These are phyloP conservation scores for Trichoderma sp. DNA, from an alignment of 2,329 filamentous ascomycete genomes.

Conservation along the genomic window DNA sequence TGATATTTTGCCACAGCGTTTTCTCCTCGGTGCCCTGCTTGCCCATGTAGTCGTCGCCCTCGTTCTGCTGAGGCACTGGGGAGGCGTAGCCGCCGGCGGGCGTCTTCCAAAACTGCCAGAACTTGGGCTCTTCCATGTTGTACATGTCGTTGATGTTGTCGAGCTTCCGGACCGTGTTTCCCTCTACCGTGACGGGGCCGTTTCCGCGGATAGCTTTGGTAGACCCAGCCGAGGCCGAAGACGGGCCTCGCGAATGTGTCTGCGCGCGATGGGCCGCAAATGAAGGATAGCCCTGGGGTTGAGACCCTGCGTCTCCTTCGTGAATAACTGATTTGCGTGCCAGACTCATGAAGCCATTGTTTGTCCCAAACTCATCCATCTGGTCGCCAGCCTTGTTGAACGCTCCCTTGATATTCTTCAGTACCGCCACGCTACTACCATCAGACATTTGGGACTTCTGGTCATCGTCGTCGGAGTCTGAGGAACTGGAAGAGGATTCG, in stretches of 20 bases:
- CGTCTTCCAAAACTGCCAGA: constrained; percentile 68
- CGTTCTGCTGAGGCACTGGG: constrained; percentile 61
- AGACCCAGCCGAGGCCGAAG: constrained; percentile 45
- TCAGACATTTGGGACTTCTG: constrained; percentile 32
- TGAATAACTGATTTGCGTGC: neutral
- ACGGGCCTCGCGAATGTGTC: constrained; percentile 43
- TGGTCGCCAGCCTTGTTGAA: constrained; percentile 52
- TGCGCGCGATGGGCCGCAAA: constrained; percentile 41
- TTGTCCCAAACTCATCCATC: constrained; percentile 58
- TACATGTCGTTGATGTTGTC: constrained; percentile 55
- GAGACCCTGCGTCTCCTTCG: constrained; percentile 33
- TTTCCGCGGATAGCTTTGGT: constrained; percentile 33
- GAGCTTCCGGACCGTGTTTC: constrained; percentile 57
- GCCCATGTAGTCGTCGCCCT: constrained; percentile 42
- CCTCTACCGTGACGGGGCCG: constrained; percentile 29
- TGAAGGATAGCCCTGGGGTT: constrained; percentile 34
- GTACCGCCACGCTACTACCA: constrained; percentile 34
- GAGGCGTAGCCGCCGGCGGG: constrained; percentile 63
- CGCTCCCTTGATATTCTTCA: constrained; percentile 52
- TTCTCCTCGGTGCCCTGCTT: constrained; percentile 47
- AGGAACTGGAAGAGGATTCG: neutral
- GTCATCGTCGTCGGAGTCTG: constrained; percentile 12
- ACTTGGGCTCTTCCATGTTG: constrained; percentile 49
- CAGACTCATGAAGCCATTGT: constrained; percentile 53
- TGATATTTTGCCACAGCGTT: constrained; percentile 55